Evolutionary conservation across 2,329 filamentous ascomycete genomes (phyloP).

Genomic region (Trichoderma brevicompactum): DNA sequence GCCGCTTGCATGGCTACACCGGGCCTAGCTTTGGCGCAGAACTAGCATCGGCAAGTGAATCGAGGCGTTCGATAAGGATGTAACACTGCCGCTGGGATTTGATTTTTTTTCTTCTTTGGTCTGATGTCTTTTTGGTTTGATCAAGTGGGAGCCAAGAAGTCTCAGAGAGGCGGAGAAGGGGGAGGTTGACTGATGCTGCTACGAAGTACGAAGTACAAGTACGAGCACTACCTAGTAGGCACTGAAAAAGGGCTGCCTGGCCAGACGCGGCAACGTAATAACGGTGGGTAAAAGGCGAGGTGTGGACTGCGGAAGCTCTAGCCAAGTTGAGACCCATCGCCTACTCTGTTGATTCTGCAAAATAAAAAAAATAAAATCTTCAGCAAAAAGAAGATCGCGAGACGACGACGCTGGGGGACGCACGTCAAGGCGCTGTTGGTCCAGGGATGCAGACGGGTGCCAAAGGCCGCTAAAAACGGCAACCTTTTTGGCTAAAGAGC

Average conservation of each 20-base stretch:
- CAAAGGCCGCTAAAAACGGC: conserved; percentile 15
- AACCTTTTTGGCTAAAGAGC: conserved; percentile 20
- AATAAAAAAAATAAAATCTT: neutral
- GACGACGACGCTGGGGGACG: neutral
- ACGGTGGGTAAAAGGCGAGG: neutral
- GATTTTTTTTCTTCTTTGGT: neutral
- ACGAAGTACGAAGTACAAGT: no score
- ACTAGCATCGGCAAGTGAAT: conserved; percentile 26
- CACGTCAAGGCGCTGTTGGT: neutral
- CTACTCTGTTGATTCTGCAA: neutral
- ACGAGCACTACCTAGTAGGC: no score
- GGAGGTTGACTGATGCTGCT: no score
- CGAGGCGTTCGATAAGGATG: conserved; percentile 26
- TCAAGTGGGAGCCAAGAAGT: neutral
- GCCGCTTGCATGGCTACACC: conserved; percentile 16
- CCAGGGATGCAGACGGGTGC: conserved; percentile 14
- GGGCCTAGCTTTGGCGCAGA: conserved; percentile 13
- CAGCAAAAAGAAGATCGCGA: neutral
- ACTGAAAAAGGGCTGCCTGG: no score
- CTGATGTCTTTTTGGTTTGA: neutral
- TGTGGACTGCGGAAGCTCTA: conserved; percentile 10
- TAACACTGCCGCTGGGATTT: conserved; percentile 3
- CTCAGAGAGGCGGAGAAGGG: neutral
- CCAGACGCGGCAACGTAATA: no score
- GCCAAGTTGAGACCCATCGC: conserved; percentile 13